Evolutionary conservation across 352 stramenopile genomes (phyloP), one percentile per base, ranked within the genome.

Genomic region (Pythium scleroteichum): DNA sequence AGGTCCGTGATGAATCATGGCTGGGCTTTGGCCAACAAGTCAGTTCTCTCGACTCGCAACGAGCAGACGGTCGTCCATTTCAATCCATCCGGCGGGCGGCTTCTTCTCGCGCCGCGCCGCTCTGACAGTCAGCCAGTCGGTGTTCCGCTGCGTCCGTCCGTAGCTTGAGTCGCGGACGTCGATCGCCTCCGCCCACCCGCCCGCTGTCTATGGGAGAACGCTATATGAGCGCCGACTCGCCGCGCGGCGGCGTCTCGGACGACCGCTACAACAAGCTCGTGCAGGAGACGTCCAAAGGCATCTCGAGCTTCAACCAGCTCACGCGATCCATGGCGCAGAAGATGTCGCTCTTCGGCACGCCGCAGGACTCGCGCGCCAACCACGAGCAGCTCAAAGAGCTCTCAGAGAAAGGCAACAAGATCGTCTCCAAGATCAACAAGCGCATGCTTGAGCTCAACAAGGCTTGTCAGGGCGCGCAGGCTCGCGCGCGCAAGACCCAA

Each of bases 231-330:
- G 73, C 72, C 32, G 62, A 87, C 29, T 93, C 83, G 27, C 83
- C 83, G 45, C 75, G 72, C 53, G 69, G 46, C 46, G 26, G 41
- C 53, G 41, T 85, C 55, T 72, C 79, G 17, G 78, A 90, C 53
- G 84, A 93, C 26, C 76, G 74, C 54, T 91, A 85, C 68, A 54
- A 60, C 53, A 90, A 90, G 71, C 82, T 93, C 62, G 78, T 89
- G 58, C 68, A 78, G 47, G 84, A 91, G 72, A 93, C 82, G 19
- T 90, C 79, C 56, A 93, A 93, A 61, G 85, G 79, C 71, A 95
- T 95, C 71, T 87, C 82, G 58, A 87, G 71, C 65, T 92, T 95
- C 64, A 92, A 92, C 68, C 82, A 91, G 68, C 72, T 92, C 62
- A 92, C 85, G 59, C 83, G 84, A 39, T 84, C 74, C 56, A 93